Conservation (phyloP, 208 protist genomes). For the Kentomonas sorsogonicus region DNA sequence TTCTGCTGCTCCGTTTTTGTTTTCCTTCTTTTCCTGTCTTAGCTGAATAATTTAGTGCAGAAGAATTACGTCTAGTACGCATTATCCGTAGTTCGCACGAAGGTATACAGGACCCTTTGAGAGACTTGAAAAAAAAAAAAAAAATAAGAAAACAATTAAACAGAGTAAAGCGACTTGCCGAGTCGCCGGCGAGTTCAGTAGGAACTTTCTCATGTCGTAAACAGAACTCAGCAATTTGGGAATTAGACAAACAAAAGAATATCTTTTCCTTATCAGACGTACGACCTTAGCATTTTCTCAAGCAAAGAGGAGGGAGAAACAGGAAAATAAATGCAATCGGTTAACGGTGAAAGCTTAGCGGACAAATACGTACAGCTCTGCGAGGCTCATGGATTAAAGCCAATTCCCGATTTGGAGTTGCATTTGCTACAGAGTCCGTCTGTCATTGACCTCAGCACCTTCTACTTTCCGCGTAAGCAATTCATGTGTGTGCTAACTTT, state of each 20-base stretch:
- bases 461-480: conserved; percentile 40
- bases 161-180: background rate
- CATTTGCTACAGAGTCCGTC: conserved; percentile 11
- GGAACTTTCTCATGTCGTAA: background rate
- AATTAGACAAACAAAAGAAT: background rate
- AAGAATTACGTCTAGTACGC: background rate
- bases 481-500: conserved; percentile 32
- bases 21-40: no score
- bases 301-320: no score
- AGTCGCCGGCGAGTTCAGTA: background rate
- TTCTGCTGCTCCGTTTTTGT: no score
- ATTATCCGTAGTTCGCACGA: background rate
- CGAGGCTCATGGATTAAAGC: background rate
- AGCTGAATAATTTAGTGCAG: background rate
- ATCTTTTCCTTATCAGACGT: background rate
- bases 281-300: no score
- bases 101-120: background rate
- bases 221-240: background rate
- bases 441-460: conserved; percentile 33
- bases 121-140: no score
- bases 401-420: background rate
- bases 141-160: no score
- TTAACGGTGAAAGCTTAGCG: no score
- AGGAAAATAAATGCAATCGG: no score
- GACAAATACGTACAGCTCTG: background rate